Conservation (phyloP, 257 asterid genomes). For the Ilex aquifolium region DNA sequence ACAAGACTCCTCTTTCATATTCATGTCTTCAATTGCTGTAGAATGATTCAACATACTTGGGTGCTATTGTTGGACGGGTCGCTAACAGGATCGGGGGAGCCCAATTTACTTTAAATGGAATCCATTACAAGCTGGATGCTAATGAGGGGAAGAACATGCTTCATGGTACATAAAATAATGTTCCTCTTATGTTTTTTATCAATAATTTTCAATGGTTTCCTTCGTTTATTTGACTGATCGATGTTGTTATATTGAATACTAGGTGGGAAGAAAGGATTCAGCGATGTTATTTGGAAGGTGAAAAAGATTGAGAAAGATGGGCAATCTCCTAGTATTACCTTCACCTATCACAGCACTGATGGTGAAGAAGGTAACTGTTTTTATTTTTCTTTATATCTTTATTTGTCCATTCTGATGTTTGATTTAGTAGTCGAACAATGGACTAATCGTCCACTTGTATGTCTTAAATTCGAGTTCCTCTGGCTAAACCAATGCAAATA, state of each 20-base stretch:
- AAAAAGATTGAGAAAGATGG: constrained; percentile 30
- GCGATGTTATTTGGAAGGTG: constrained; percentile 68
- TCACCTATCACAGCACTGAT: constrained; percentile 55
- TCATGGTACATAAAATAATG: constrained; percentile 46
- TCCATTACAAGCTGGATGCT: constrained; percentile 52
- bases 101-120: constrained; percentile 59
- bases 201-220: no score
- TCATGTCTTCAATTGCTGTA: constrained; percentile 15
- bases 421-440: no score
- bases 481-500: no score
- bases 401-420: no score
- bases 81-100: constrained; percentile 87
- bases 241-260: neutral
- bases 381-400: no score
- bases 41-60: constrained; percentile 55
- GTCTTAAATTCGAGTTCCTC: no score
- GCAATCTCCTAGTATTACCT: constrained; percentile 43
- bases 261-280: constrained; percentile 79
- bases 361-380: constrained; percentile 63
- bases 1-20: neutral
- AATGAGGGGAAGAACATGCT: constrained; percentile 58
- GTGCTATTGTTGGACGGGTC: constrained; percentile 77
- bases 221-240: no score
- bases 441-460: no score
- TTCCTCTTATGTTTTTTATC: no score